These are phyloP conservation scores for Phytophthora sojae DNA, from an alignment of 352 stramenopile species.

Conservation along the genomic window DNA sequence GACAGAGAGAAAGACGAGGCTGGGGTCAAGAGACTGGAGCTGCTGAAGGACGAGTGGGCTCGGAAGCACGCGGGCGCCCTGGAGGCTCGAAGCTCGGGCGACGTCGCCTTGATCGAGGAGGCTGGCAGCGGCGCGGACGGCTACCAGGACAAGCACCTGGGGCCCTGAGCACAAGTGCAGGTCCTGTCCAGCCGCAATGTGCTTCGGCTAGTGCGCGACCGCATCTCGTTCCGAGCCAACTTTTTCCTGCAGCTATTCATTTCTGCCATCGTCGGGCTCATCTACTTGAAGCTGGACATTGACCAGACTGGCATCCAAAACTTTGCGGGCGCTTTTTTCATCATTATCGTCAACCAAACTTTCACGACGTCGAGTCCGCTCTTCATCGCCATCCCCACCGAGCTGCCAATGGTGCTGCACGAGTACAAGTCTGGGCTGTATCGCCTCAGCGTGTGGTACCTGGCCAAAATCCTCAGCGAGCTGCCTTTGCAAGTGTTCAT, in stretches of 20 bases:
- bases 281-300: slow-evolving; percentile 57
- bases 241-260: slow-evolving; percentile 44
- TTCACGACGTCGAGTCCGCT: slow-evolving; percentile 35
- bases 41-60: slow-evolving; percentile 32
- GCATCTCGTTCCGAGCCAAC: slow-evolving; percentile 31
- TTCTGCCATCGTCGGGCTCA: slow-evolving; percentile 45
- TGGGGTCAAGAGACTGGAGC: slow-evolving; percentile 31
- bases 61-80: not conserved
- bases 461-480: slow-evolving; percentile 63
- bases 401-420: slow-evolving; percentile 48
- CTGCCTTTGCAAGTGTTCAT: slow-evolving; percentile 55
- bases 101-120: slow-evolving; percentile 4
- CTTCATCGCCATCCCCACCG: slow-evolving; percentile 33
- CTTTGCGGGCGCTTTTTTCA: slow-evolving; percentile 56
- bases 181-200: slow-evolving; percentile 49
- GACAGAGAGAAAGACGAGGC: slow-evolving; percentile 37
- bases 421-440: slow-evolving; percentile 58
- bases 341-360: slow-evolving; percentile 51
- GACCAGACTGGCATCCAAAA: slow-evolving; percentile 50
- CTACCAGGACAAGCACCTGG: slow-evolving; percentile 25
- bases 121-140: not conserved
- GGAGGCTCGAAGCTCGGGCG: slow-evolving; percentile 1
- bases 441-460: slow-evolving; percentile 49
- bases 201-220: slow-evolving; percentile 41
- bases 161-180: slow-evolving; percentile 28